Evolutionary conservation across 495 filamentous ascomycete genomes (phyloP), one percentile per base, ranked within the genome.

Genomic region (Penicillium taxi): DNA sequence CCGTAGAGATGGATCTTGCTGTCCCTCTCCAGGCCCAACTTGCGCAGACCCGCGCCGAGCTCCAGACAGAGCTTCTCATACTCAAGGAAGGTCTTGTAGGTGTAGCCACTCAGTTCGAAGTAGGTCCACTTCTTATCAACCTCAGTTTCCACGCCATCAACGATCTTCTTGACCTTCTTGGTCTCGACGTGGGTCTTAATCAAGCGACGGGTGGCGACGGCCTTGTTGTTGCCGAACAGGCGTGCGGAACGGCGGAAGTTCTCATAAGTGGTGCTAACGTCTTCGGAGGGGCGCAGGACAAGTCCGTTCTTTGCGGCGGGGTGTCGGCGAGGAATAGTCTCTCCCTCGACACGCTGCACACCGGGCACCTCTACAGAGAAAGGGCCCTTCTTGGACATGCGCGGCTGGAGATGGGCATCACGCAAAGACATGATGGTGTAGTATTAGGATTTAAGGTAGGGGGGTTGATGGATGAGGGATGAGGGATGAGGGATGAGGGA

Each of bases 51-150:
- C 21, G 74, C 66, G 31, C 90, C 91, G 31, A 93, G 50, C 50
- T 85, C 71, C 20, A 88, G 63, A 22, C 73, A 74, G 43, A 84
- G 60, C 54, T 77, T 73, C 67, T 94, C 82, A 56, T 93, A 96
- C 53, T 96, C 86, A 39, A 78, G 75, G 67, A 91, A 98, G 52
- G 74, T 84, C 56, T 84, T 74, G 68, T 82, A 98, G 41, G 77
- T 74, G 68, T 95, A 98, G 41, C 66, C 75, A 55, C 85, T 84
- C 56, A 93, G 77, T 67, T 98, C 91, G 60, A 89, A 96, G 66
- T 85, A 98, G 32, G 79, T 82, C 91, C 91, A 98, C 43, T 85
- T 74, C 80, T 98, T 98, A 56, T 94, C 84, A 15, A 94, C 80
- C 67, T 95, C 81, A 50, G 73, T 60, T 64, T 95, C 85, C 48